Evolutionary conservation across 805 yeast genomes (phyloP).

Genomic region (Wickerhamomyces subpelliculosus): DNA sequence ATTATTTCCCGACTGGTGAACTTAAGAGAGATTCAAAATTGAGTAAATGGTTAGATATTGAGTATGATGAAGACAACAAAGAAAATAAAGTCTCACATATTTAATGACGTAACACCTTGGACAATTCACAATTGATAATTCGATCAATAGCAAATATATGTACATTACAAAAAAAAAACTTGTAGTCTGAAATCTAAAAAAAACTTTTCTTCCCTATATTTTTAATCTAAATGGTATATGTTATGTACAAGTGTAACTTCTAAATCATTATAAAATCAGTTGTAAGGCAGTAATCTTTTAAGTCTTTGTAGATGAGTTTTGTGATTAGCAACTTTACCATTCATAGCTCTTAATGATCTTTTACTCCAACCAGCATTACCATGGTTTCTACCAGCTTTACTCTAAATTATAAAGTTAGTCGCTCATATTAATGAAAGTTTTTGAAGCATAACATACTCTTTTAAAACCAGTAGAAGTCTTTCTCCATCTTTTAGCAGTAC

Average conservation of each 20-base stretch:
- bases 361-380: slow-evolving; percentile 88
- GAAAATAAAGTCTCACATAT: slow-evolving; percentile 15
- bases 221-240: background rate
- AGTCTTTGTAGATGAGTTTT: slow-evolving; percentile 53
- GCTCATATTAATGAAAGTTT: background rate
- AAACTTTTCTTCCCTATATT: background rate
- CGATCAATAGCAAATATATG: too few species aligned
- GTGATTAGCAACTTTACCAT: slow-evolving; percentile 51
- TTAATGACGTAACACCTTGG: too few species aligned
- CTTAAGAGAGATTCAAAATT: slow-evolving; percentile 39
- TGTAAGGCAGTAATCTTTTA: slow-evolving; percentile 38
- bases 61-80: slow-evolving; percentile 32
- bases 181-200: too few species aligned
- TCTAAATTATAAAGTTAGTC: slow-evolving; percentile 24
- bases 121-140: background rate
- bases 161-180: too few species aligned
- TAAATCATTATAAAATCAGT: background rate
- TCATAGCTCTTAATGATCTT: slow-evolving; percentile 49
- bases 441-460: slow-evolving; percentile 28
- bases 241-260: background rate
- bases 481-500: slow-evolving; percentile 83
- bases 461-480: slow-evolving; percentile 62
- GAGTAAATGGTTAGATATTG: slow-evolving; percentile 49
- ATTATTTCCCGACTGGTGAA: slow-evolving; percentile 75
- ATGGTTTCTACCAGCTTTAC: slow-evolving; percentile 81